Percentiles rank a stretch among this genome's conserved stretches.
These are phyloP conservation scores for Malus hybrid DNA, from an alignment of 331 rosid species.

Conservation along the genomic window DNA sequence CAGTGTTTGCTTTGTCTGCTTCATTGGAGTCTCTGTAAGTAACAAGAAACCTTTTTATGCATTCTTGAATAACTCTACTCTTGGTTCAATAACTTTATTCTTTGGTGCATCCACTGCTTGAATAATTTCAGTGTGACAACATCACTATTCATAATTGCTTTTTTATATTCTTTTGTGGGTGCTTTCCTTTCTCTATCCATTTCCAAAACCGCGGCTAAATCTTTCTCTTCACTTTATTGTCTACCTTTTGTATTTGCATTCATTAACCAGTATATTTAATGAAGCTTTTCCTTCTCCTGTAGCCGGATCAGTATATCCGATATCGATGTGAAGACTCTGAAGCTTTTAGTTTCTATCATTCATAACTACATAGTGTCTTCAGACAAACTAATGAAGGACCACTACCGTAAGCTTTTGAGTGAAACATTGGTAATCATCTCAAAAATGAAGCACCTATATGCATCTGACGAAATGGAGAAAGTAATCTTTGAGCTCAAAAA, in stretches of 20 bases:
- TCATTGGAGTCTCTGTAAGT: slow-evolving; percentile 70
- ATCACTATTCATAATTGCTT: background rate
- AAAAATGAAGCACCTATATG: slow-evolving; percentile 42
- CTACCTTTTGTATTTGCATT: background rate
- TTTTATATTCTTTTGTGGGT: background rate
- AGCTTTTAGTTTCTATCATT: slow-evolving; percentile 48
- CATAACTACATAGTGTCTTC: slow-evolving; percentile 39
- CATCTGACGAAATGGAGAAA: slow-evolving; percentile 51
- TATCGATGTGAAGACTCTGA: slow-evolving; percentile 52
- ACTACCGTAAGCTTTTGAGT: slow-evolving; percentile 46
- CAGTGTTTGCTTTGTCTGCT: slow-evolving; percentile 70
- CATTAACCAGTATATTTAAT: background rate
- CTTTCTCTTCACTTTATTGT: background rate
- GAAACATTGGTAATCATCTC: slow-evolving; percentile 66
- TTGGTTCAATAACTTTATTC: background rate
- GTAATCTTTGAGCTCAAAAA: slow-evolving; percentile 54
- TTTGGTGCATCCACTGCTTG: background rate
- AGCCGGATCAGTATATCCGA: slow-evolving; percentile 44
- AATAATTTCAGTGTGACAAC: background rate
- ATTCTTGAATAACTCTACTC: background rate
- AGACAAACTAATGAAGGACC: slow-evolving; percentile 48
- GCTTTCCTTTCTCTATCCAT: background rate
- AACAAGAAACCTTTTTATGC: background rate
- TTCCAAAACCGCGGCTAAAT: background rate
- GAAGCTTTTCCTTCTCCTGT: slow-evolving; percentile 23